Evolutionary conservation across 2,329 filamentous ascomycete species (phyloP).

Genomic region (Berkeleyomyces rouxiae): DNA sequence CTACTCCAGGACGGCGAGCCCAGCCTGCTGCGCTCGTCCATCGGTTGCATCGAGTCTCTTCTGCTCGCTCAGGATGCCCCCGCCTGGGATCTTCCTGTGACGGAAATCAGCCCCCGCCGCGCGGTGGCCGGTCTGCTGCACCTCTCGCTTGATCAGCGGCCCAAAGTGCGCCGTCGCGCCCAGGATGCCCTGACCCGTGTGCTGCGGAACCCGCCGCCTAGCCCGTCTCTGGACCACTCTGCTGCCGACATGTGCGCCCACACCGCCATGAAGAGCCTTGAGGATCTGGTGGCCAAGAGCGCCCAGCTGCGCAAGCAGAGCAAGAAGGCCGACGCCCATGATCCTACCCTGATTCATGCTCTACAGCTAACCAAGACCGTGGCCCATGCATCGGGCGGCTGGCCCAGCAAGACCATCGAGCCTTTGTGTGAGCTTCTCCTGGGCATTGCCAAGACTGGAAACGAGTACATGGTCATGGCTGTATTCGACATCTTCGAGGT

Average conservation of each 20-base stretch:
- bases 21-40: slow-evolving; percentile 68
- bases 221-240: slow-evolving; percentile 82
- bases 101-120: slow-evolving; percentile 68
- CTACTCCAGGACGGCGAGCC: slow-evolving; percentile 70
- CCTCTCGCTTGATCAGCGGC: slow-evolving; percentile 69
- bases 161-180: slow-evolving; percentile 86
- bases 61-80: slow-evolving; percentile 73
- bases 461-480: slow-evolving; percentile 91
- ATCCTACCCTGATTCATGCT: slow-evolving; percentile 77
- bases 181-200: slow-evolving; percentile 78
- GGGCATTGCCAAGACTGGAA: slow-evolving; percentile 74
- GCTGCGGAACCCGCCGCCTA: slow-evolving; percentile 71
- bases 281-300: slow-evolving; percentile 52
- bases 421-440: slow-evolving; percentile 76
- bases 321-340: slow-evolving; percentile 49
- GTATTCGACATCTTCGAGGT: slow-evolving; percentile 96
- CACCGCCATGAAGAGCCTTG: slow-evolving; percentile 65
- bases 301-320: slow-evolving; percentile 42
- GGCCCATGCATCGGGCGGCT: slow-evolving; percentile 72
- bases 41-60: slow-evolving; percentile 86
- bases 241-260: slow-evolving; percentile 94
- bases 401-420: slow-evolving; percentile 94
- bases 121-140: slow-evolving; percentile 75
- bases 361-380: slow-evolving; percentile 85
- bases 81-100: slow-evolving; percentile 74